Base-by-base conservation (phyloP, 2,329 filamentous ascomycete species). In the Fusarium sp. region DNA sequence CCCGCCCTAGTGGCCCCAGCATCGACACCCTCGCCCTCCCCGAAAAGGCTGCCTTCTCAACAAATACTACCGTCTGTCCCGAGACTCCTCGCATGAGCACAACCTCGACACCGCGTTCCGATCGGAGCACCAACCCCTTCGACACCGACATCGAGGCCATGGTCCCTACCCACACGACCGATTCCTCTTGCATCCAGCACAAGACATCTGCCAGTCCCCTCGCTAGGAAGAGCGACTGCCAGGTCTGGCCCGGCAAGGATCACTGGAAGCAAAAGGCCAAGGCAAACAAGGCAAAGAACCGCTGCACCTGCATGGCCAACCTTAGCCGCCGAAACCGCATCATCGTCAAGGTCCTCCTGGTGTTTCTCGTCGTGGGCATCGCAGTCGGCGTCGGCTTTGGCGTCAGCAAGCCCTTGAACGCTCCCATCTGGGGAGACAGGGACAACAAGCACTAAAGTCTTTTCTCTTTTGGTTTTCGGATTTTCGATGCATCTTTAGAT, bases 211-310 rank as follows among this genome's bases (percentile, higher is more conserved):
- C 70, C 60, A 80, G 77, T 41, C 72, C 78, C 10, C 68, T 80
- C 32, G 71, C 74, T 23, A 75, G 85, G 64, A 84, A 84, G 69
- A 82, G 79, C 60, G 88, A 91, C 70, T 88, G 86, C 76, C 84
- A 87, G 52, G 88, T 91, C 20, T 92, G 90, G 90, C 90, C 90
- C 6, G 87, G 88, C 66, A 87, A 89, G 78, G 85, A 87, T 27
- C 87, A 91, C 78, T 91, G 90, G 89, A 89, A 88, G 80, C 84
- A 86, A 70, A 89, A 90, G 83, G 88, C 88, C 70, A 88, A 88
- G 81, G 86, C 84, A 13, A 87, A 88, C 68, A 90, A 90, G 83
- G 84, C 84, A 73, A 87, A 85, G 70, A 86, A 83, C 64, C 67
- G 77, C 50, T 90, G 89, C 80, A 86, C 86, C 65, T 89, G 85